Base-by-base conservation (phyloP, 1,284 basidiomycete genomes). In the Coniferiporia sulphurascens region DNA sequence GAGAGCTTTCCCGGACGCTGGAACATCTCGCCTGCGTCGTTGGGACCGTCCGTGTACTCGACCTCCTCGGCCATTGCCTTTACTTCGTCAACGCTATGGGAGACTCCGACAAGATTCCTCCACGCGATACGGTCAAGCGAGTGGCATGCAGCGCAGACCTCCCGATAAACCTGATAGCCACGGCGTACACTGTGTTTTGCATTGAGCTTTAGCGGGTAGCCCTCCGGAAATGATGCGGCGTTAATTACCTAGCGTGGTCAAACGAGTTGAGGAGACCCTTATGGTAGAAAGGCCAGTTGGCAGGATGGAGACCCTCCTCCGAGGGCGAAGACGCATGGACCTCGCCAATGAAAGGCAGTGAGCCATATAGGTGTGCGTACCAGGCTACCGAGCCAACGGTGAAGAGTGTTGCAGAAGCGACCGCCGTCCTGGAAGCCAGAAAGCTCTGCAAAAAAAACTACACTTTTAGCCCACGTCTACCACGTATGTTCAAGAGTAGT, bases 71-170 rank as follows among this genome's bases (percentile, higher is more conserved):
- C 96, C 89, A 99, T 87, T 8, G 82, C 81, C 76, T 93, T 93
- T 64, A 81, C 84, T 77, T 99, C 96, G 67, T 96, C 93, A 54
- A 83, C 96, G 64, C 90, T 93, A 79, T 99, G 97, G 43, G 95
- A 98, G 61, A 98, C 93, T 71, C 95, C 97, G 67, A 99, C 97
- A 62, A 99, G 81, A 80, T 99, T 99, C 72, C 97, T 93, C 97
- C 97, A 99, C 63, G 97, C 97, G 72, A 99, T 95, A 69, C 97
- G 94, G 80, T 99, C 93, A 62, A 99, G 87, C 51, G 97, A 99
- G 76, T 99, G 97, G 78, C 97, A 99, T 15, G 97, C 93, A 5
- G 96, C 91, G 75, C 97, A 99, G 61, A 99, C 97, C 78, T 99
- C 96, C 63, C 95, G 93, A 82, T 99, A 99, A 55, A 99, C 97